A percentile compares a stretch with the other conserved stretches of the same genome.
Evolutionary conservation across 164 flowering plant genomes (phyloP).

Genomic region (Tetracentron sinense): DNA sequence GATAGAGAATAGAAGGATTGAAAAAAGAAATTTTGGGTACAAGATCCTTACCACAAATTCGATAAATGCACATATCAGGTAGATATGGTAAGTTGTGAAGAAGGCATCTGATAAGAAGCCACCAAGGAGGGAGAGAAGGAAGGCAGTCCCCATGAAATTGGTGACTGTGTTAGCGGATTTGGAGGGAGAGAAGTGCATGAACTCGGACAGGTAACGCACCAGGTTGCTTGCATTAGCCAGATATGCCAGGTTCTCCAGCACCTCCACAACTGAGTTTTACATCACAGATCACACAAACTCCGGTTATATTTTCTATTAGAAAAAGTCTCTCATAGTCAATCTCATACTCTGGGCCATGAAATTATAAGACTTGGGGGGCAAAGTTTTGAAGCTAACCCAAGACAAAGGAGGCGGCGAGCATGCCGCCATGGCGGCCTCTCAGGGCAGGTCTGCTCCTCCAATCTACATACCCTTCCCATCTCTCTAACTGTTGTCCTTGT

Average conservation of each 20-base stretch:
- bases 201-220: constrained; percentile 55
- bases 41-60: constrained; percentile 55
- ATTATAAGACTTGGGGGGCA: neutral
- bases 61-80: constrained; percentile 52
- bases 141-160: constrained; percentile 90
- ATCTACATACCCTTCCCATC: constrained; percentile 68
- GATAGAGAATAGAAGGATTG: neutral
- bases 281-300: neutral
- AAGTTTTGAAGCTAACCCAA: constrained; percentile 39
- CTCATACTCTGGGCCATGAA: neutral
- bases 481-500: constrained; percentile 26
- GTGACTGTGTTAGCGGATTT: constrained; percentile 67
- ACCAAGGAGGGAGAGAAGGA: constrained; percentile 76
- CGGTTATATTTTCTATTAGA: neutral
- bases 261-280: constrained; percentile 53
- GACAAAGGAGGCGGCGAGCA: constrained; percentile 71
- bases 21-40: neutral
- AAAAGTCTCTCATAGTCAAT: neutral
- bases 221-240: constrained; percentile 84
- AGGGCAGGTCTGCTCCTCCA: constrained; percentile 68
- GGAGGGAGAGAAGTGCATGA: constrained; percentile 68
- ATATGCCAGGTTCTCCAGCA: constrained; percentile 77
- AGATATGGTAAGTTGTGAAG: constrained; percentile 61
- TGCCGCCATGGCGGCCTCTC: constrained; percentile 72
- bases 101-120: constrained; percentile 77